These are phyloP conservation scores for Casuarina cunninghamiana DNA, from an alignment of 306 rosid species.

Conservation along the genomic window DNA sequence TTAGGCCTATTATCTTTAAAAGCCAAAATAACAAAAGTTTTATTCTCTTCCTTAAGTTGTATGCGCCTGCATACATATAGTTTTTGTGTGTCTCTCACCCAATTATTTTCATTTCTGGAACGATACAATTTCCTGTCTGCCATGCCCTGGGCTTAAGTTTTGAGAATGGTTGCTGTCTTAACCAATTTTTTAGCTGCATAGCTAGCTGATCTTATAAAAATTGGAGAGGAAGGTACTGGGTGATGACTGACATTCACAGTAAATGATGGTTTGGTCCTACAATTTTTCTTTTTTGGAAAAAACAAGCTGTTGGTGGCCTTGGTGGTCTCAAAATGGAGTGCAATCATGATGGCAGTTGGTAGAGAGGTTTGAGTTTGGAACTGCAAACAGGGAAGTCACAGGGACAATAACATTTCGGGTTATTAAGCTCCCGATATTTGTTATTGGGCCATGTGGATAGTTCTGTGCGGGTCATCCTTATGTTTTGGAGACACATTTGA, in stretches of 20 bases:
- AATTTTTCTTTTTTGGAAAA: neutral
- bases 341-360: neutral
- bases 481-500: neutral
- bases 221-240: neutral
- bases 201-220: too few relatives aligned
- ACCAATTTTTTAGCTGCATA: neutral
- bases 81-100: neutral
- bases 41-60: neutral
- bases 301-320: neutral
- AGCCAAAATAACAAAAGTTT: neutral
- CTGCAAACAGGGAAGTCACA: neutral
- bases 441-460: neutral
- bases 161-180: neutral
- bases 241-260: neutral
- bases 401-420: neutral
- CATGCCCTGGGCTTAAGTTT: neutral
- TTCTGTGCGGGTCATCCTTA: neutral
- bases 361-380: neutral
- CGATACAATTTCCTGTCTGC: neutral
- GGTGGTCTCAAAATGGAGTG: neutral
- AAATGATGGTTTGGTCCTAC: neutral
- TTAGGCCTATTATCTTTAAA: slow-evolving; percentile 4
- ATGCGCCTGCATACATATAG: neutral
- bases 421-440: neutral
- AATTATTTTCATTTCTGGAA: neutral